Conservation (phyloP, 495 filamentous ascomycete species). For the Xylaria flabelliformis region DNA sequence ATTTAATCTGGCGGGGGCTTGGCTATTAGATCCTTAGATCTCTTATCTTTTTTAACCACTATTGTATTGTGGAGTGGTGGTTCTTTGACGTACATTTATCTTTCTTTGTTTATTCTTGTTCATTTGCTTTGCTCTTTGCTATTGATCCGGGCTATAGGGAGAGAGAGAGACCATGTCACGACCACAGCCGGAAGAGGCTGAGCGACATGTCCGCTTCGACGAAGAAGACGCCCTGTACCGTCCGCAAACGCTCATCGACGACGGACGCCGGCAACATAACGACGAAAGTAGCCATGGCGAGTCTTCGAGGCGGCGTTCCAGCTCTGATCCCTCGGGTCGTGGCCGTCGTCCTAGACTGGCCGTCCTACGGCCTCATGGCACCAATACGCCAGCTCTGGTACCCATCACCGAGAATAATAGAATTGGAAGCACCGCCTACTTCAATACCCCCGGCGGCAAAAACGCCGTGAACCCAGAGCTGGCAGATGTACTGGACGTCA, state of each 20-base stretch:
- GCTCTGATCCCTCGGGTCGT: constrained; percentile 36
- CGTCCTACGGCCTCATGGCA: constrained; percentile 34
- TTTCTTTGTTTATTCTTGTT: constrained; percentile 6
- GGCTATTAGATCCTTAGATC: background rate
- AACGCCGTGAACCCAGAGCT: constrained; percentile 63
- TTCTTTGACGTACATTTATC: background rate
- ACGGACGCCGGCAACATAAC: constrained; percentile 1
- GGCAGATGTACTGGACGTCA: constrained; percentile 73
- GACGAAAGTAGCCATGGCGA: constrained; percentile 8
- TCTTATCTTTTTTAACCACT: background rate
- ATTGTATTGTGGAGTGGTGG: background rate
- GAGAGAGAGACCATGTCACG: background rate
- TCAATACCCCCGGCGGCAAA: constrained; percentile 40
- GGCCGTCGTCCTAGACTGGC: constrained; percentile 33
- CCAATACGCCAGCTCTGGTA: constrained; percentile 27
- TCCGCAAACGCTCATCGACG: constrained; percentile 12
- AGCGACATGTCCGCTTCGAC: constrained; percentile 26
- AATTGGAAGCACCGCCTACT: constrained; percentile 37
- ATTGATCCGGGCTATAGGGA: background rate
- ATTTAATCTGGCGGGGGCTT: background rate
- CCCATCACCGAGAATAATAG: constrained; percentile 30
- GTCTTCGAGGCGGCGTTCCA: constrained; percentile 34
- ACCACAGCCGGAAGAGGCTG: constrained; percentile 18
- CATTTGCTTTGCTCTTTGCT: background rate
- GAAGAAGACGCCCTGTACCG: constrained; percentile 10